phyloP scores from a whole-genome alignment of 2,329 filamentous ascomycete species.

The Nigrograna mackinnonii region DNA sequence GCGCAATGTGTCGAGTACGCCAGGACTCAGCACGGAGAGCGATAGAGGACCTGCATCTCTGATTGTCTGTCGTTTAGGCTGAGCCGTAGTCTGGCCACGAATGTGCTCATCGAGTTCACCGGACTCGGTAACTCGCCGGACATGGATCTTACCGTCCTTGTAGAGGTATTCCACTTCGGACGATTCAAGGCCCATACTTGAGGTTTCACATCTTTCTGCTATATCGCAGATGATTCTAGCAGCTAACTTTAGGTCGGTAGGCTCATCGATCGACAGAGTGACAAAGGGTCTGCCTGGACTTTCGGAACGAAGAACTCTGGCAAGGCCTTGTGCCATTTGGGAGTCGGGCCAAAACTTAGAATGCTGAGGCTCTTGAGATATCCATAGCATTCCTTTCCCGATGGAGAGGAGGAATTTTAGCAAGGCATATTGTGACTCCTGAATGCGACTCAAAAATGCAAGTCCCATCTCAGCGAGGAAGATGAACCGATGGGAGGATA shows the following conservation, averaged over 20 bases:
- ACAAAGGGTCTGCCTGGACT: too few species aligned
- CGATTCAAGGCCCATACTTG: too few species aligned
- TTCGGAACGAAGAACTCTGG: not conserved
- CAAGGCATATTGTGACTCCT: not conserved
- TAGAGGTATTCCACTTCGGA: not conserved
- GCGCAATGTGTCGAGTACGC: constrained; percentile 16
- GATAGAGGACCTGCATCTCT: constrained; percentile 7
- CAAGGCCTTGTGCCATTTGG: not conserved
- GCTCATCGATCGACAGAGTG: too few species aligned
- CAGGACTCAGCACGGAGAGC: too few species aligned
- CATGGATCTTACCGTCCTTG: not conserved
- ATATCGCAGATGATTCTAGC: too few species aligned
- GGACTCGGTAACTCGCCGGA: not conserved
- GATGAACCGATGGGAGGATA: too few species aligned
- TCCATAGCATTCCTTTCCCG: not conserved
- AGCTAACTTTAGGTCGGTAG: too few species aligned
- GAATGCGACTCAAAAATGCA: not conserved
- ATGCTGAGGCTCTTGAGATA: too few species aligned
- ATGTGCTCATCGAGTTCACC: not conserved
- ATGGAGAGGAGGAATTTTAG: not conserved
- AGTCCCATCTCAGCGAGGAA: not conserved
- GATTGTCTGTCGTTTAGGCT: not conserved
- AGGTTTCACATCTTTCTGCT: too few species aligned
- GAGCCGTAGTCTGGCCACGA: too few species aligned
- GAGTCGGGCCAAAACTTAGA: too few species aligned